Base-by-base conservation (phyloP, 257 asterid species). In the Pogostemon cablin region DNA sequence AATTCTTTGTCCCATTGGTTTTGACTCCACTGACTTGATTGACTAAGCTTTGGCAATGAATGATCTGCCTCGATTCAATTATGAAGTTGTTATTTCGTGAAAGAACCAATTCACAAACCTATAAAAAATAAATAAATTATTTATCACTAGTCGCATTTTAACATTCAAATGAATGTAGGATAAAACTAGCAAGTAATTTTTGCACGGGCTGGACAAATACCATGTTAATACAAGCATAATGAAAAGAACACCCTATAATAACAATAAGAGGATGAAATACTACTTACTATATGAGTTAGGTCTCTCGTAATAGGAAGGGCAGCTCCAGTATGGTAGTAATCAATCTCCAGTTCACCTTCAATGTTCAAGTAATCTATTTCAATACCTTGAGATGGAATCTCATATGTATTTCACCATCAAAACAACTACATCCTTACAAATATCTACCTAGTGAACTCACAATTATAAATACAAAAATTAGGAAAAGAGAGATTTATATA, bases 321-420 rank as follows among this genome's bases (percentile, higher is more conserved):
- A 8, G 97, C 95, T 79, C 97, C 97, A 44, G 96, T 56, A 52
- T 91, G 99, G 78, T 93, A 79, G 77, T 93, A 93, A 78, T 93
- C 99, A 54, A 93, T 93, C 69, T 97, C 99, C 38, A 91, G 84
- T 39, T 97, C 99, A 50, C 99, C 99, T 82, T 97, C 99, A 64
- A 93, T 93, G 72, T 91, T 93, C 82, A 93, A 79, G 86, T 82
- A 85, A 74, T 81, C 84, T 67, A 93, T 85, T 74, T 89, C 97
- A 76, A 93, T 91, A 68, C 99, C 97, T 78, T 93, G 97, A 46
- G 86, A 80, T 46, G 97, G 93, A 68, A 93, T 93, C 85, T 87
- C 88, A 35, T 8, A 93, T 91, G 82, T 77, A 93, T 78, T 83
- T 85, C 79, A 93, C 97, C 99, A 93, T 93, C 70, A 93, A 77